Percentiles rank a stretch among this genome's conserved stretches.
Conservation (phyloP, 352 stramenopile genomes). For the Phytophthora syringae region DNA sequence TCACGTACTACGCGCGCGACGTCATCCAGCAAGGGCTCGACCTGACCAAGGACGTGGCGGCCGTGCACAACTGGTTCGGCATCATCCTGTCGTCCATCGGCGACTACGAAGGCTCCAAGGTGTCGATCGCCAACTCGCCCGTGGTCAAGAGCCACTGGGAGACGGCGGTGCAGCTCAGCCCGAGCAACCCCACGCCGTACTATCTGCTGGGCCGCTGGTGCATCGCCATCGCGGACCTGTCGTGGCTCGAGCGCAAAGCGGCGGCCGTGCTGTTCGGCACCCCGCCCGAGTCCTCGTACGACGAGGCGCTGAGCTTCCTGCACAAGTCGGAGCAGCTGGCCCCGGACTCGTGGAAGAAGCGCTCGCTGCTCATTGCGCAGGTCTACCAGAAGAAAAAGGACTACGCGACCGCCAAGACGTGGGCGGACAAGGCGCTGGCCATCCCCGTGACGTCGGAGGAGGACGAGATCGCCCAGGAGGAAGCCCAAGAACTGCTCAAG, state of each 20-base stretch:
- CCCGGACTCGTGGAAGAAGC: slow-evolving; percentile 86
- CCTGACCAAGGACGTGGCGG: slow-evolving; percentile 58
- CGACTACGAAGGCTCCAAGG: slow-evolving; percentile 89
- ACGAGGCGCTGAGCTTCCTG: slow-evolving; percentile 80
- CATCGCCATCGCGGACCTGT: slow-evolving; percentile 84
- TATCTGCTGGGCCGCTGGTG: slow-evolving; percentile 87
- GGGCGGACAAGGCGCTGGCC: slow-evolving; percentile 70
- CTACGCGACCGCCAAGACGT: slow-evolving; percentile 66
- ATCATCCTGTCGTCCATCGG: slow-evolving; percentile 87
- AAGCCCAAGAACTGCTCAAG: slow-evolving; percentile 70
- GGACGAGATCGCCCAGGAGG: slow-evolving; percentile 72
- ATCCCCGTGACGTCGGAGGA: slow-evolving; percentile 66
- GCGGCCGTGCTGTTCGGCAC: slow-evolving; percentile 83
- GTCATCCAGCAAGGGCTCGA: slow-evolving; percentile 64
- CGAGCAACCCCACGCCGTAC: slow-evolving; percentile 72
- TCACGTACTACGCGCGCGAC: slow-evolving; percentile 72
- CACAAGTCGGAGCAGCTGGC: slow-evolving; percentile 78
- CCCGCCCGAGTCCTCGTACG: slow-evolving; percentile 81
- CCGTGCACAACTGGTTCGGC: slow-evolving; percentile 87
- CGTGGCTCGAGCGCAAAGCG: slow-evolving; percentile 87
- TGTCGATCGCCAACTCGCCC: slow-evolving; percentile 83
- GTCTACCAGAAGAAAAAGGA: slow-evolving; percentile 87
- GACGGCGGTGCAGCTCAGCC: slow-evolving; percentile 78
- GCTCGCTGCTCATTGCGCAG: slow-evolving; percentile 80
- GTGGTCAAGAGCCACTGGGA: slow-evolving; percentile 85